These are phyloP conservation scores for Cryptosporidium meleagridis DNA, from an alignment of 169 alveolate species.

Conservation along the genomic window DNA sequence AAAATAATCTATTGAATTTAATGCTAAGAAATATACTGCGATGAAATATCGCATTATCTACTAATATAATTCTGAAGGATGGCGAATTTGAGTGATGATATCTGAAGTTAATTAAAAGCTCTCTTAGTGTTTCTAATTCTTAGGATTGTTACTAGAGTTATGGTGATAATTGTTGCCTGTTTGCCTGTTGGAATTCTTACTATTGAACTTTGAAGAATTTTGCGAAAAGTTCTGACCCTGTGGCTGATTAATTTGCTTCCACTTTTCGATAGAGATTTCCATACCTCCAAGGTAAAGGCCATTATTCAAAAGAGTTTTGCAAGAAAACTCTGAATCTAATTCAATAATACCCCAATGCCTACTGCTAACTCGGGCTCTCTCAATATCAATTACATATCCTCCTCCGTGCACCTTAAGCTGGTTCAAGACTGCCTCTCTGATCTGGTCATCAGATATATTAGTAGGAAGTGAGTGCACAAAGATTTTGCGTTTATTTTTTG, in stretches of 20 bases:
- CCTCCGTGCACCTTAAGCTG: conserved; percentile 67
- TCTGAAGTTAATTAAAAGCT: background rate
- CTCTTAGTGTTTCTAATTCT: background rate
- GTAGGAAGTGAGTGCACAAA: conserved; percentile 62
- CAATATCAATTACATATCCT: conserved; percentile 70
- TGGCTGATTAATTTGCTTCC: conserved; percentile 28
- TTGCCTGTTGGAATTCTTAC: background rate
- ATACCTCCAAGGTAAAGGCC: conserved; percentile 59
- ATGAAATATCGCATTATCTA: background rate
- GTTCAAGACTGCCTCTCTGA: conserved; percentile 61
- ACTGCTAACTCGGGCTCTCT: conserved; percentile 46
- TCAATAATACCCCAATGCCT: conserved; percentile 70
- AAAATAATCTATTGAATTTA: background rate
- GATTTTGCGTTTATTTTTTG: conserved; percentile 59
- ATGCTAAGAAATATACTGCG: background rate
- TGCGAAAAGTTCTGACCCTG: background rate
- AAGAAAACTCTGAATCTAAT: conserved; percentile 59
- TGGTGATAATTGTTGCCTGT: background rate
- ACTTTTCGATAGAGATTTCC: conserved; percentile 54
- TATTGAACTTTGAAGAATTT: background rate
- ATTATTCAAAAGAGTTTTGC: conserved; percentile 44
- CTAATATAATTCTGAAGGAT: background rate
- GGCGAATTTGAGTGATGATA: background rate
- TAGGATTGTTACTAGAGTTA: conserved; percentile 4
- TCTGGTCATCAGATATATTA: conserved; percentile 49